phyloP scores from a whole-genome alignment of 2,329 filamentous ascomycete species.

The Cryphonectria nitschkei region DNA sequence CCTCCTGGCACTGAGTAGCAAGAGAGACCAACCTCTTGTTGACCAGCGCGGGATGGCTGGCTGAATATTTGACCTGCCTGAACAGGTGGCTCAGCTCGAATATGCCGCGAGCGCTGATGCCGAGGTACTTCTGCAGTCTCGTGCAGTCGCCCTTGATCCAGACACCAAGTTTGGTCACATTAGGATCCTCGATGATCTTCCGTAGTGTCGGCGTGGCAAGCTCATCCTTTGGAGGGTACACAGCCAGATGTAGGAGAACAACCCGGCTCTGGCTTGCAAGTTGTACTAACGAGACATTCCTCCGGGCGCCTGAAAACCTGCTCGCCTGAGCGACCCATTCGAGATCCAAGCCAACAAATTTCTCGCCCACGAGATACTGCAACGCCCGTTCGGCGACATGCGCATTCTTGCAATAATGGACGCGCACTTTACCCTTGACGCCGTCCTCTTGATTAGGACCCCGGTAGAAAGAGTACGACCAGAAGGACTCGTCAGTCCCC shows the following conservation, averaged over 20 bases:
- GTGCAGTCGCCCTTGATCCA: slow-evolving; percentile 72
- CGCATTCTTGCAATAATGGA: slow-evolving; percentile 77
- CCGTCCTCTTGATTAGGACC: slow-evolving; percentile 47
- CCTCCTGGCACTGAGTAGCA: slow-evolving; percentile 70
- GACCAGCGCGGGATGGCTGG: slow-evolving; percentile 56
- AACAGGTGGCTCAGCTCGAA: slow-evolving; percentile 86
- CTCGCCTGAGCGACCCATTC: slow-evolving; percentile 72
- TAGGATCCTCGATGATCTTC: slow-evolving; percentile 70
- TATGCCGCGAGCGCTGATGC: slow-evolving; percentile 65
- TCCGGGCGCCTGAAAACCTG: slow-evolving; percentile 55
- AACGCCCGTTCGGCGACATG: slow-evolving; percentile 69
- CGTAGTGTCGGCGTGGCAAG: slow-evolving; percentile 73
- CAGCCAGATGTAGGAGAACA: slow-evolving; percentile 78
- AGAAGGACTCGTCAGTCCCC: slow-evolving; percentile 59
- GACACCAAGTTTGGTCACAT: slow-evolving; percentile 77
- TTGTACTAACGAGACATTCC: slow-evolving; percentile 81
- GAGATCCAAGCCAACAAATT: slow-evolving; percentile 83
- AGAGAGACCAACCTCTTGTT: slow-evolving; percentile 70
- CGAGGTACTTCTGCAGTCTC: slow-evolving; percentile 68
- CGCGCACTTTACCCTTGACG: slow-evolving; percentile 55
- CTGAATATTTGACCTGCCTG: slow-evolving; percentile 72
- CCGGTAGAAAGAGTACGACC: slow-evolving; percentile 71
- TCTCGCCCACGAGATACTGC: slow-evolving; percentile 68
- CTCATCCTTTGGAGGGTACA: slow-evolving; percentile 57
- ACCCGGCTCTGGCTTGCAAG: slow-evolving; percentile 77